Conservation (phyloP, 2,329 filamentous ascomycete genomes). For the Fusarium sp. region DNA sequence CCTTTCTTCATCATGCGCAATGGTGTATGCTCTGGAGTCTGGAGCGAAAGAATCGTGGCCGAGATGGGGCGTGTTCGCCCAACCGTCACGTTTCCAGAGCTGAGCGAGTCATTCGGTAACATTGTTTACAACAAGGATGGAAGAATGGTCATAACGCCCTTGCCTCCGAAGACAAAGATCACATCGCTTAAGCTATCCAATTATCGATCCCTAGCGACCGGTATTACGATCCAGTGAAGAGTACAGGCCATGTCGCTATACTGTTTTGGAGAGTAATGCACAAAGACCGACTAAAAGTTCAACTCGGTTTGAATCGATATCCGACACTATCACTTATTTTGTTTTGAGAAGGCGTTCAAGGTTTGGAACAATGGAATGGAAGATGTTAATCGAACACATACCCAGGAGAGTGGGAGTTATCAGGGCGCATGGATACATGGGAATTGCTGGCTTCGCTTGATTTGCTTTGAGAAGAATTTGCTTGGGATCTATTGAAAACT, state of each 20-base stretch:
- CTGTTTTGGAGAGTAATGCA: not conserved
- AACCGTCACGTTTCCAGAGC: conserved; percentile 66
- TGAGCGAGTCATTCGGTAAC: conserved; percentile 73
- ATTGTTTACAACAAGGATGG: conserved; percentile 69
- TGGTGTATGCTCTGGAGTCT: conserved; percentile 74
- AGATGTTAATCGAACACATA: conserved; percentile 43
- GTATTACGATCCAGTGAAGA: conserved; percentile 51
- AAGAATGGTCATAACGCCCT: conserved; percentile 65
- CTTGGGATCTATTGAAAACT: conserved; percentile 30
- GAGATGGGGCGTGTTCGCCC: conserved; percentile 70
- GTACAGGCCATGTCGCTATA: not conserved
- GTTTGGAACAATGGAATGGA: conserved; percentile 21
- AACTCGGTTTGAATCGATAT: not conserved
- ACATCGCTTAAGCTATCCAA: conserved; percentile 68
- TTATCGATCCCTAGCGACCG: conserved; percentile 62
- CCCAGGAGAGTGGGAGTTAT: conserved; percentile 43
- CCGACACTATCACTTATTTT: conserved; percentile 13
- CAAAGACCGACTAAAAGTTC: not conserved
- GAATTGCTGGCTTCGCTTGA: conserved; percentile 19
- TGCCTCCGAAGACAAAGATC: conserved; percentile 63
- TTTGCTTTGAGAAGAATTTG: conserved; percentile 30
- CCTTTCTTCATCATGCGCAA: conserved; percentile 76
- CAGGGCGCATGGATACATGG: conserved; percentile 41
- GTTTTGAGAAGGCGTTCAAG: conserved; percentile 39
- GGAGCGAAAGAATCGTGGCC: conserved; percentile 75